Evolutionary conservation across 2,329 filamentous ascomycete genomes (phyloP).

Genomic region (Aureobasidium sp.): DNA sequence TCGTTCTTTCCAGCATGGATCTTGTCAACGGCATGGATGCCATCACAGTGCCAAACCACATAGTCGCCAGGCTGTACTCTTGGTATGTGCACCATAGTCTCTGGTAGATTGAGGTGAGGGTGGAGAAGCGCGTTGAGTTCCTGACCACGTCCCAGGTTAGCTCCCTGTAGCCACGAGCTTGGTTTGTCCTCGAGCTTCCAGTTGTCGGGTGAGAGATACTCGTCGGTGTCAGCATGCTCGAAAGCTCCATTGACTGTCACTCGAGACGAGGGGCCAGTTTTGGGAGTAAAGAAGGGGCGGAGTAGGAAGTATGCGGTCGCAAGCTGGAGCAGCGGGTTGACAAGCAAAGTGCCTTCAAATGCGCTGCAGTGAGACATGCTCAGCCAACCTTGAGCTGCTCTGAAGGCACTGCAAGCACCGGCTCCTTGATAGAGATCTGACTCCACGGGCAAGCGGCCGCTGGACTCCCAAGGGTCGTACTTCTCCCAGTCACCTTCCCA

Average conservation of each 20-base stretch:
- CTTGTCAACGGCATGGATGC: slow-evolving; percentile 83
- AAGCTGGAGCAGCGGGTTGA: slow-evolving; percentile 81
- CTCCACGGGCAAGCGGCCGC: slow-evolving; percentile 70
- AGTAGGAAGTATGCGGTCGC: slow-evolving; percentile 85
- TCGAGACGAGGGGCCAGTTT: slow-evolving; percentile 41
- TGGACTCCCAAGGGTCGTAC: slow-evolving; percentile 83
- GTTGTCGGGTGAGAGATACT: slow-evolving; percentile 59
- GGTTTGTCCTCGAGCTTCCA: slow-evolving; percentile 65
- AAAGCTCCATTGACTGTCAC: slow-evolving; percentile 33
- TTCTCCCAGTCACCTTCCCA: slow-evolving; percentile 81
- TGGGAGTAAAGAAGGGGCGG: slow-evolving; percentile 80
- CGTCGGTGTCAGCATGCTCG: slow-evolving; percentile 47
- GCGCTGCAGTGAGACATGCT: slow-evolving; percentile 78
- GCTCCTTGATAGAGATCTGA: slow-evolving; percentile 84
- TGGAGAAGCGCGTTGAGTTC: slow-evolving; percentile 72
- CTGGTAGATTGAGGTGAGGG: slow-evolving; percentile 72
- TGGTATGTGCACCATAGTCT: slow-evolving; percentile 78
- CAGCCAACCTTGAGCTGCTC: slow-evolving; percentile 93
- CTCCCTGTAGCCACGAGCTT: slow-evolving; percentile 74
- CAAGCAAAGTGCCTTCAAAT: slow-evolving; percentile 80
- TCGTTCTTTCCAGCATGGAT: slow-evolving; percentile 60
- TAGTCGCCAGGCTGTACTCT: slow-evolving; percentile 76
- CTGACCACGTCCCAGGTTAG: slow-evolving; percentile 72
- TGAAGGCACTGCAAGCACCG: slow-evolving; percentile 85
- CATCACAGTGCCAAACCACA: slow-evolving; percentile 75